A percentile compares a stretch with the other conserved stretches of the same genome.
Evolutionary conservation across 176 grass and related monocot genomes (phyloP).

Genomic region (Alloteropsis semialata): DNA sequence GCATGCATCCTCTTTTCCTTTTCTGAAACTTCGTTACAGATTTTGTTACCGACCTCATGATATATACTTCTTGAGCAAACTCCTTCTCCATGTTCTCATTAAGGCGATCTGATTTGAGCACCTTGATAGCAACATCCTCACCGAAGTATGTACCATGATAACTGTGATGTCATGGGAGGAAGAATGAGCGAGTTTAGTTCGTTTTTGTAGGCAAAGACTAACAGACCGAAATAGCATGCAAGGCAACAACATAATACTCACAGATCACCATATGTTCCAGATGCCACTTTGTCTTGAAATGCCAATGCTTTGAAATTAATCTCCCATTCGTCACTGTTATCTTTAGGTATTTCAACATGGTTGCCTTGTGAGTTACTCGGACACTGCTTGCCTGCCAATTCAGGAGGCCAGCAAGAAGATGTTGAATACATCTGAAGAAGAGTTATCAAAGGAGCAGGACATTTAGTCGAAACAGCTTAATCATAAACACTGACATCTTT

Average conservation of each 20-base stretch:
- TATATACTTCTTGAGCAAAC: constrained; percentile 73
- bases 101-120: constrained; percentile 62
- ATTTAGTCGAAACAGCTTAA: neutral
- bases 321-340: constrained; percentile 74
- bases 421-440: constrained; percentile 36
- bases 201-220: neutral
- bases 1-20: neutral
- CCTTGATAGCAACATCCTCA: constrained; percentile 82
- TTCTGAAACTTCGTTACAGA: neutral
- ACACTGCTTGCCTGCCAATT: constrained; percentile 27
- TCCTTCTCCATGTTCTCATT: constrained; percentile 68
- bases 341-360: constrained; percentile 59
- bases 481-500: neutral
- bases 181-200: neutral
- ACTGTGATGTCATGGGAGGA: constrained; percentile 18
- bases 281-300: constrained; percentile 68
- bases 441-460: constrained; percentile 8
- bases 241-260: constrained; percentile 36
- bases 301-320: constrained; percentile 51
- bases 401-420: constrained; percentile 43
- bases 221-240: neutral
- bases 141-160: constrained; percentile 69
- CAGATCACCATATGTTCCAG: constrained; percentile 78
- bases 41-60: constrained; percentile 56
- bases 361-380: neutral